Evolutionary conservation across 1,284 basidiomycete genomes (phyloP).

Genomic region (Marasmius oreades): DNA sequence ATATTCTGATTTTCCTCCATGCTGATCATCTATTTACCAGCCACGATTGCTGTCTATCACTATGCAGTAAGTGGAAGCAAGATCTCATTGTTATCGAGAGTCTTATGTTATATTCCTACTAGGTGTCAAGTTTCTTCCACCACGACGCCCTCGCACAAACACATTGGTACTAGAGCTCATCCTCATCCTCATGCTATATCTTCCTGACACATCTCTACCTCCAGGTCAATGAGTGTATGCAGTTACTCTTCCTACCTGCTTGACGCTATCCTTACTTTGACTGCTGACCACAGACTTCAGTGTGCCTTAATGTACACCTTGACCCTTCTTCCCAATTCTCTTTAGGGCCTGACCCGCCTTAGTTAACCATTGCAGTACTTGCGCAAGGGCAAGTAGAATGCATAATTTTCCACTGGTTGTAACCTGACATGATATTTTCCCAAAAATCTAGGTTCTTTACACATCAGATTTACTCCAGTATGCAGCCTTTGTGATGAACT

Average conservation of each 20-base stretch:
- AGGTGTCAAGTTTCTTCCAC: not conserved
- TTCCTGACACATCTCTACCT: not conserved
- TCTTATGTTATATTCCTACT: not conserved
- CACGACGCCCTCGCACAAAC: not conserved
- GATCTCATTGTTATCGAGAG: not conserved
- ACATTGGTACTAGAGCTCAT: constrained; percentile 7
- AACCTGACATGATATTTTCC: too few relatives aligned
- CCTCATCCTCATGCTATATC: not conserved
- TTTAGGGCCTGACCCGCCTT: not conserved
- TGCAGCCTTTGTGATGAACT: too few relatives aligned
- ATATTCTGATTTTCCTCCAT: not conserved
- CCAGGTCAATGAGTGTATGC: constrained; percentile 32
- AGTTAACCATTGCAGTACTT: constrained; percentile 32
- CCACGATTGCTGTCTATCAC: constrained; percentile 25
- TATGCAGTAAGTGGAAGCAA: not conserved
- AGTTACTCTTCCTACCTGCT: too few relatives aligned
- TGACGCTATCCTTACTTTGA: too few relatives aligned
- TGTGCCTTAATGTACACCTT: constrained; percentile 21
- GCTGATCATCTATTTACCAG: constrained; percentile 23
- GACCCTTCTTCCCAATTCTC: too few relatives aligned
- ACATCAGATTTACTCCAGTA: constrained; percentile 32
- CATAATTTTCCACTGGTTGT: not conserved
- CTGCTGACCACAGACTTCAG: constrained; percentile 15
- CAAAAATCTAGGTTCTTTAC: constrained; percentile 31
- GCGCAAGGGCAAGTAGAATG: constrained; percentile 31